Conservation (phyloP, 306 rosid species). For the Vigna unguiculata region DNA sequence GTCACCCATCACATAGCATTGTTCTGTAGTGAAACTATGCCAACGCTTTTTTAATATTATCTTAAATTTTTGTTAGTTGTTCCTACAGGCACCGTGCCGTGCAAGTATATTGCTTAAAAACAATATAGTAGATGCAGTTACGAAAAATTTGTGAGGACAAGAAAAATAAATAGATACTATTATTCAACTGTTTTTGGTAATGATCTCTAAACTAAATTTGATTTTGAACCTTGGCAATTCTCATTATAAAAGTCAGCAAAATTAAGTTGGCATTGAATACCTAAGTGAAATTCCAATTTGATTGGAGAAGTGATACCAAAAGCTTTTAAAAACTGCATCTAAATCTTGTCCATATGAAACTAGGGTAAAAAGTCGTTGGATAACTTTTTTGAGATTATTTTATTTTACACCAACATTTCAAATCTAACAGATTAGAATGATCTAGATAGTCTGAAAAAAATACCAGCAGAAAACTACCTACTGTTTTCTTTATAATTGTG, state of each 20-base stretch:
- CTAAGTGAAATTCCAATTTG: neutral
- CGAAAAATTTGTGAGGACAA: neutral
- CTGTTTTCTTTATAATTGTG: neutral
- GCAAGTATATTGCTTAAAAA: neutral
- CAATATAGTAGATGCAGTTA: neutral
- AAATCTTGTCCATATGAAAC: neutral
- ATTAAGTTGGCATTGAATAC: neutral
- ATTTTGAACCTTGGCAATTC: neutral
- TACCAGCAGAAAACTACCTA: slow-evolving; percentile 1
- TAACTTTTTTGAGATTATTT: neutral
- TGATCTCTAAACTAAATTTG: neutral
- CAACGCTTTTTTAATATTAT: neutral
- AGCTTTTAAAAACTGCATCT: neutral
- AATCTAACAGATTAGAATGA: neutral
- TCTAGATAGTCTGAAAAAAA: slow-evolving; percentile 5
- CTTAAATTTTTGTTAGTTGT: neutral
- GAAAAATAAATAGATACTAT: neutral
- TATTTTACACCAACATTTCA: neutral
- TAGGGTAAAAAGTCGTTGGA: neutral
- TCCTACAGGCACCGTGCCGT: neutral
- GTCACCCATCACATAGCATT: neutral
- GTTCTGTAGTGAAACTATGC: neutral
- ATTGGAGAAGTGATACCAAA: neutral
- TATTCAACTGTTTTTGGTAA: neutral
- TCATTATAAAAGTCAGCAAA: neutral